Evolutionary conservation across 257 asterid species (phyloP).

Genomic region (Marsdenia floribunda): DNA sequence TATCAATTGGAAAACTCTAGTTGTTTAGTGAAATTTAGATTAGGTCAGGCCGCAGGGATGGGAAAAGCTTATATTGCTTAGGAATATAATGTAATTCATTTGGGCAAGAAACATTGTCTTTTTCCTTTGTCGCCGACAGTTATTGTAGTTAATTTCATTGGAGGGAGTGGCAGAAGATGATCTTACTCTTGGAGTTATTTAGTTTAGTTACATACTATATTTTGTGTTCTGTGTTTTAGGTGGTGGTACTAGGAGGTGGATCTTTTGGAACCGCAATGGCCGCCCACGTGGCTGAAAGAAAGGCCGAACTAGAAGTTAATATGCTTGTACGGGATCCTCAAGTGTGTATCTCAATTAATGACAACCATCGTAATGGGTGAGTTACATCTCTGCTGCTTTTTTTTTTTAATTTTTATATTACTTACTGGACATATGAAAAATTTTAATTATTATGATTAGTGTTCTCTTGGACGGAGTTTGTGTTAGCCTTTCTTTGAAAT

Average conservation of each 20-base stretch:
- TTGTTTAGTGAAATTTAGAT: not conserved
- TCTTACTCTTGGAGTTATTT: not conserved
- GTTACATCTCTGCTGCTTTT: slow-evolving; percentile 13
- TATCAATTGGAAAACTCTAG: not conserved
- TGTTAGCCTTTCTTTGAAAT: not conserved
- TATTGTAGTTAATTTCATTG: not conserved
- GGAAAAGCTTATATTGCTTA: not conserved
- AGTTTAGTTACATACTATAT: not conserved
- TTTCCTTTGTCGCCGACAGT: not conserved
- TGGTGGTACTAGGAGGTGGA: slow-evolving; percentile 97
- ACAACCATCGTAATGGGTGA: slow-evolving; percentile 52
- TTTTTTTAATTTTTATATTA: not conserved
- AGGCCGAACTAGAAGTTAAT: slow-evolving; percentile 58
- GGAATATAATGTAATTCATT: not conserved
- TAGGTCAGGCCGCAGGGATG: not conserved
- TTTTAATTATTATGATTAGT: not conserved
- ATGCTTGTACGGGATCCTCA: slow-evolving; percentile 75
- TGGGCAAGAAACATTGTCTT: not conserved
- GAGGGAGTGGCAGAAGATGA: not conserved
- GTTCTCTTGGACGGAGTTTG: not conserved
- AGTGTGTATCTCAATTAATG: slow-evolving; percentile 64
- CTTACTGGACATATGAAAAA: not conserved
- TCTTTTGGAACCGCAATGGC: slow-evolving; percentile 97
- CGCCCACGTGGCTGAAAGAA: slow-evolving; percentile 77
- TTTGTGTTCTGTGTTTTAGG: slow-evolving; percentile 34